phyloP scores from a whole-genome alignment of 192 early-diverging fungal species.

The Backusella tuberculispora region DNA sequence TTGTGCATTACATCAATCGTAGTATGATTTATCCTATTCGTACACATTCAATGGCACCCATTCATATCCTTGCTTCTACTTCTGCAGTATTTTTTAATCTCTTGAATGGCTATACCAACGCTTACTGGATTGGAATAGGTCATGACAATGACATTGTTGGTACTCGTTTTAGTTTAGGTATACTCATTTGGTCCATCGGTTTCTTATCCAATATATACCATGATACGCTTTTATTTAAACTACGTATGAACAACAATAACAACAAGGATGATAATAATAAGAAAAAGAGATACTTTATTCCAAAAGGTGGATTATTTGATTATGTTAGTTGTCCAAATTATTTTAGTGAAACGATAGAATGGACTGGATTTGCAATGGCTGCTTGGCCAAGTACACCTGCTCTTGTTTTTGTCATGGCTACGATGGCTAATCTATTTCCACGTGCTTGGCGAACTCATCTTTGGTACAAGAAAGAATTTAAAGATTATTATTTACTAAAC shows the following conservation, averaged over 20 bases:
- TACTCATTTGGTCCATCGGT: constrained; percentile 26
- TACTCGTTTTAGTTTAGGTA: not conserved
- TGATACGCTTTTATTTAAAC: constrained; percentile 40
- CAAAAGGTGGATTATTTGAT: constrained; percentile 32
- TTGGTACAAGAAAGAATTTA: constrained; percentile 43
- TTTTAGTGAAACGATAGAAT: constrained; percentile 42
- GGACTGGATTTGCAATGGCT: constrained; percentile 44
- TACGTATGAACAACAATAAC: constrained; percentile 15
- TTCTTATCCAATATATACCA: constrained; percentile 43
- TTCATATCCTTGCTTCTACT: constrained; percentile 25
- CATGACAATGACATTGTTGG: not conserved
- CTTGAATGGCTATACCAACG: constrained; percentile 44
- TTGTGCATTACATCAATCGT: constrained; percentile 44
- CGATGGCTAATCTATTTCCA: constrained; percentile 40
- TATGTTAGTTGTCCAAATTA: constrained; percentile 47
- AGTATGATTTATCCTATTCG: constrained; percentile 33
- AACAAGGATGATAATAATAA: not conserved
- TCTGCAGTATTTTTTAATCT: constrained; percentile 34
- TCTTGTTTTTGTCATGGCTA: constrained; percentile 33
- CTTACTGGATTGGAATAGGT: constrained; percentile 20
- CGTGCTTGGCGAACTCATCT: constrained; percentile 38
- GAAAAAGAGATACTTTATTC: constrained; percentile 36
- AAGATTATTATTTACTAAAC: constrained; percentile 27
- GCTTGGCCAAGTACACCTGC: constrained; percentile 35
- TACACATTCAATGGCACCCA: constrained; percentile 37